These are phyloP conservation scores for Trichoderma simmonsii DNA, from an alignment of 2,329 filamentous ascomycete genomes.

Conservation along the genomic window DNA sequence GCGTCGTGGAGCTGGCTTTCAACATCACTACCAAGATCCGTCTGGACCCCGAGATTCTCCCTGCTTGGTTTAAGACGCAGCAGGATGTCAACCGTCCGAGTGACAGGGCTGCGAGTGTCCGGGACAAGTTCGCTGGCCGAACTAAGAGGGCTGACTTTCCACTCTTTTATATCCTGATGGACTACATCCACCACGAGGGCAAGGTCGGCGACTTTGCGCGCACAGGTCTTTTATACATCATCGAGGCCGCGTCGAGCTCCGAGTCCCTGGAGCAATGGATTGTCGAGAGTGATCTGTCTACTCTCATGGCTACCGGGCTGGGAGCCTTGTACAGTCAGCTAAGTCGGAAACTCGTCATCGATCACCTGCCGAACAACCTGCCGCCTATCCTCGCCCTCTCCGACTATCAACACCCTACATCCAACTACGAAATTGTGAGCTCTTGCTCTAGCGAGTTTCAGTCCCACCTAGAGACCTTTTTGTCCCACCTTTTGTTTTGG, in stretches of 20 bases:
- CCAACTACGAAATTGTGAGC: conserved; percentile 68
- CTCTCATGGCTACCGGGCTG: conserved; percentile 92
- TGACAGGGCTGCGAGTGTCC: conserved; percentile 46
- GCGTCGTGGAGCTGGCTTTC: conserved; percentile 90
- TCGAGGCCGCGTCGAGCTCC: conserved; percentile 85
- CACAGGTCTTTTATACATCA: conserved; percentile 91
- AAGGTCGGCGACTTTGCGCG: conserved; percentile 93
- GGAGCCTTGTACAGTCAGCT: conserved; percentile 70
- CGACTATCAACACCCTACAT: conserved; percentile 74
- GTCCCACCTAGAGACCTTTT: conserved; percentile 85
- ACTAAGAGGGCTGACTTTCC: conserved; percentile 93
- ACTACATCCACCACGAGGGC: conserved; percentile 95
- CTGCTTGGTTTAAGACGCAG: conserved; percentile 81
- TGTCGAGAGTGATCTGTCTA: conserved; percentile 92
- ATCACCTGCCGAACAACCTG: conserved; percentile 69
- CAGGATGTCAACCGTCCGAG: conserved; percentile 39
- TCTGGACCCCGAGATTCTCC: conserved; percentile 78
- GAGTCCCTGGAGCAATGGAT: conserved; percentile 89
- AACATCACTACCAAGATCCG: conserved; percentile 96
- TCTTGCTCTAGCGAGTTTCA: conserved; percentile 74
- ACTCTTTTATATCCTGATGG: conserved; percentile 89
- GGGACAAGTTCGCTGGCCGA: conserved; percentile 77
- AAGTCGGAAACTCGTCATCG: conserved; percentile 75
- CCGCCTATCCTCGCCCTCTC: conserved; percentile 85
- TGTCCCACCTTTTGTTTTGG: conserved; percentile 96